A percentile compares a stretch with the other conserved stretches of the same genome.
Conservation (phyloP, 306 rosid species). For the Macrotyloma uniflorum region DNA sequence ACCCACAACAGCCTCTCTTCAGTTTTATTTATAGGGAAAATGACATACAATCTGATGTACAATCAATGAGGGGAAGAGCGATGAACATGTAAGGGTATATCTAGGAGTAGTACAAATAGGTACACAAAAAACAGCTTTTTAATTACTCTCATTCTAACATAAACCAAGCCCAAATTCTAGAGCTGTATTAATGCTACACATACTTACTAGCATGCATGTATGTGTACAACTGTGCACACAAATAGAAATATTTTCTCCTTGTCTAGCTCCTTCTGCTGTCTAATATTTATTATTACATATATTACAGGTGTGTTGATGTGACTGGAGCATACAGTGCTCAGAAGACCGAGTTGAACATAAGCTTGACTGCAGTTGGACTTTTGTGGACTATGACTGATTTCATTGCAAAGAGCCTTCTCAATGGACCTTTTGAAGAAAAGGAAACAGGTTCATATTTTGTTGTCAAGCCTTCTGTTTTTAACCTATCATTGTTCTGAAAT, state of each 20-base stretch:
- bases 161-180: background rate
- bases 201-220: background rate
- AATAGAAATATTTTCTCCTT: background rate
- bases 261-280: slow-evolving; percentile 4
- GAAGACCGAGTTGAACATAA: slow-evolving; percentile 93
- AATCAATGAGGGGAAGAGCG: too few relatives aligned
- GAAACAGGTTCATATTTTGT: slow-evolving; percentile 59
- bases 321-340: slow-evolving; percentile 97
- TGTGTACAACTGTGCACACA: background rate
- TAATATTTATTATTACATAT: slow-evolving; percentile 39
- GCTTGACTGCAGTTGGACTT: slow-evolving; percentile 92
- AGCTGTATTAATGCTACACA: background rate
- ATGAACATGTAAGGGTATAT: too few relatives aligned
- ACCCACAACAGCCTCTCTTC: too few relatives aligned
- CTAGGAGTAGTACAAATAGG: too few relatives aligned
- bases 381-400: slow-evolving; percentile 96
- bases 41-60: too few relatives aligned
- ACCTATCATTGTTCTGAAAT: slow-evolving; percentile 15
- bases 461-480: slow-evolving; percentile 30
- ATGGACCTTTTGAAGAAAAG: slow-evolving; percentile 55
- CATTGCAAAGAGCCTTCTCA: slow-evolving; percentile 79
- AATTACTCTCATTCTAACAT: too few relatives aligned
- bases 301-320: slow-evolving; percentile 87
- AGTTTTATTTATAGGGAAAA: too few relatives aligned
- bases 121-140: too few relatives aligned